A percentile compares a stretch with the other conserved stretches of the same genome.
These are phyloP conservation scores for Parastagonospora avenae DNA, from an alignment of 2,329 filamentous ascomycete species.

Conservation along the genomic window DNA sequence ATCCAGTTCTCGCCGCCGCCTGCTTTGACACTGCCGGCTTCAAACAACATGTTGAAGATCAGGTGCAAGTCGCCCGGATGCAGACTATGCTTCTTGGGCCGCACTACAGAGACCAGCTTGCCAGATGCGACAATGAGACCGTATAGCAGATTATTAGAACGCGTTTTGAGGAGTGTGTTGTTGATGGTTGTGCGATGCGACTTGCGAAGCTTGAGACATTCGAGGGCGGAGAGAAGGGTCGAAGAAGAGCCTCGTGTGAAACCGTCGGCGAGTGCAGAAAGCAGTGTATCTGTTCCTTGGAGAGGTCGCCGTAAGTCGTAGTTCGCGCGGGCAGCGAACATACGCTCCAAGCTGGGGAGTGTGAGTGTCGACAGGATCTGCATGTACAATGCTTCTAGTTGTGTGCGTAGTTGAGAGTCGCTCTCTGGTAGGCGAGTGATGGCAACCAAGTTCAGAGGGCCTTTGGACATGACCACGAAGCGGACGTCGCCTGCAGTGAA, in stretches of 20 bases:
- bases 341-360: slow-evolving; percentile 80
- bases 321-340: slow-evolving; percentile 90
- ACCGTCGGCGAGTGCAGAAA: slow-evolving; percentile 90
- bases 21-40: slow-evolving; percentile 87
- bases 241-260: slow-evolving; percentile 94
- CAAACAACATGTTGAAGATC: slow-evolving; percentile 99
- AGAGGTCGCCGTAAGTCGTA: slow-evolving; percentile 88
- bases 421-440: slow-evolving; percentile 93
- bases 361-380: slow-evolving; percentile 96
- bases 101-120: slow-evolving; percentile 89
- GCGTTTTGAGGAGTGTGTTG: slow-evolving; percentile 79
- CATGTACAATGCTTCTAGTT: slow-evolving; percentile 95
- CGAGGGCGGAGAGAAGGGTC: slow-evolving; percentile 83
- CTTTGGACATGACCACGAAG: slow-evolving; percentile 84
- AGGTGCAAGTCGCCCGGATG: slow-evolving; percentile 95
- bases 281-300: slow-evolving; percentile 86
- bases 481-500: slow-evolving; percentile 87
- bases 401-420: slow-evolving; percentile 81
- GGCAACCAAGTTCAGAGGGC: slow-evolving; percentile 88
- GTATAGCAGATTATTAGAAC: slow-evolving; percentile 81
- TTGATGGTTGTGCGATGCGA: slow-evolving; percentile 86
- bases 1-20: slow-evolving; percentile 98
- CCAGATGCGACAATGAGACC: slow-evolving; percentile 92
- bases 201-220: slow-evolving; percentile 91
- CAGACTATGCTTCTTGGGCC: slow-evolving; percentile 91